These are phyloP conservation scores for Fusarium palustre DNA, from an alignment of 2,329 filamentous ascomycete species.

Conservation along the genomic window DNA sequence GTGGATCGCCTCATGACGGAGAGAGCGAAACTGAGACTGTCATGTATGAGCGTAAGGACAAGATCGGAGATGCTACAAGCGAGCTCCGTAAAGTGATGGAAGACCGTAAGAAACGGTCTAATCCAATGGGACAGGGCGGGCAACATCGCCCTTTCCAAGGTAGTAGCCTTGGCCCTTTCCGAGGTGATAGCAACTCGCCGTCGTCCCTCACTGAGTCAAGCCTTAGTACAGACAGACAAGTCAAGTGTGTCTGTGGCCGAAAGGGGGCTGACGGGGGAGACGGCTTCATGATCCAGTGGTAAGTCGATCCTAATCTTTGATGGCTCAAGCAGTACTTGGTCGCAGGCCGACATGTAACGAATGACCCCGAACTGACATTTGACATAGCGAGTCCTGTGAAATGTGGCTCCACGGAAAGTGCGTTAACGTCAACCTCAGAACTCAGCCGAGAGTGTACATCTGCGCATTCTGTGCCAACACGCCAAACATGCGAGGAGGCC, in stretches of 20 bases:
- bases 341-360: not conserved
- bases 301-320: slow-evolving; percentile 45
- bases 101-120: slow-evolving; percentile 59
- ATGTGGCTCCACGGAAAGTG: slow-evolving; percentile 74
- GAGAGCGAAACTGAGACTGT: slow-evolving; percentile 72
- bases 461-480: slow-evolving; percentile 73
- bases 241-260: slow-evolving; percentile 69
- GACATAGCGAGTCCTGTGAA: slow-evolving; percentile 70
- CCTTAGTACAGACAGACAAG: slow-evolving; percentile 55
- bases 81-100: slow-evolving; percentile 70
- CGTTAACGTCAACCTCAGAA: slow-evolving; percentile 67
- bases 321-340: not conserved
- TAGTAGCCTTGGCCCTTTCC: slow-evolving; percentile 50
- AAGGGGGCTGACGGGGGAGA: slow-evolving; percentile 59
- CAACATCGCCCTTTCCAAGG: slow-evolving; percentile 51
- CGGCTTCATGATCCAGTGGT: slow-evolving; percentile 74
- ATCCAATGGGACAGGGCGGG: slow-evolving; percentile 49
- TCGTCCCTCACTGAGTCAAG: slow-evolving; percentile 63
- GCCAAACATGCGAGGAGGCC: slow-evolving; percentile 63
- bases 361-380: slow-evolving; percentile 37
- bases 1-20: slow-evolving; percentile 54
- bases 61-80: slow-evolving; percentile 68
- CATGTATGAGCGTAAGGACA: slow-evolving; percentile 59
- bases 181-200: slow-evolving; percentile 61
- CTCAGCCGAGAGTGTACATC: slow-evolving; percentile 71